Conservation (phyloP, 371 early-diverging fungal species). For the Fennellomyces sp. region DNA sequence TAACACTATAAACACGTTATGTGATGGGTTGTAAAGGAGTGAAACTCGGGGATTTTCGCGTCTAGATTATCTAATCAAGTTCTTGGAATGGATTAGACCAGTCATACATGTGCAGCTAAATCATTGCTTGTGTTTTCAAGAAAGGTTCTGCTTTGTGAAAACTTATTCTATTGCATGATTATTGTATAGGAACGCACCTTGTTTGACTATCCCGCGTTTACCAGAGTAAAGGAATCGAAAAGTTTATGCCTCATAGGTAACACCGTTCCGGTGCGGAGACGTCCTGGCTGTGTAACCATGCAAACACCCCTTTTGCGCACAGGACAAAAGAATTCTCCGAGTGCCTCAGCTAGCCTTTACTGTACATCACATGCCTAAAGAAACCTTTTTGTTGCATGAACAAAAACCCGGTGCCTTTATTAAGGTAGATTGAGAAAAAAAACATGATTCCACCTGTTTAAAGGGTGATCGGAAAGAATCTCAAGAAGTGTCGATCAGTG, state of each 20-base stretch:
- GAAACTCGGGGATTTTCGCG: not conserved
- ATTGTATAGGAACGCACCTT: too few species aligned
- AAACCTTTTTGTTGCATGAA: not conserved
- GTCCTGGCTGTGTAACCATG: not conserved
- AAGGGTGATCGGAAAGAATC: not conserved
- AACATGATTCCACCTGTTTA: not conserved
- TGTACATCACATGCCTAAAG: not conserved
- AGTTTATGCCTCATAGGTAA: not conserved
- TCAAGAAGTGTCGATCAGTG: not conserved
- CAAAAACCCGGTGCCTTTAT: too few species aligned
- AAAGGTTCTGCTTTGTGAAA: too few species aligned
- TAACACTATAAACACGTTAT: not conserved
- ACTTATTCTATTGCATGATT: too few species aligned
- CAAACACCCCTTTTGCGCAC: not conserved
- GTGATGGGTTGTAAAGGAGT: too few species aligned
- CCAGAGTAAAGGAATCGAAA: too few species aligned
- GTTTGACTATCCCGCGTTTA: too few species aligned
- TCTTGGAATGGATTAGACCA: not conserved
- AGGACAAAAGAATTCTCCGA: not conserved
- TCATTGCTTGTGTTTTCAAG: too few species aligned
- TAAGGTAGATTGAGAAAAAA: not conserved
- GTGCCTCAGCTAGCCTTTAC: too few species aligned
- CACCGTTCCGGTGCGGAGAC: not conserved
- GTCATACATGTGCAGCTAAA: too few species aligned
- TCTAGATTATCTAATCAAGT: not conserved